Evolutionary conservation across 257 asterid species (phyloP).

Genomic region (Penstemon barbatus): DNA sequence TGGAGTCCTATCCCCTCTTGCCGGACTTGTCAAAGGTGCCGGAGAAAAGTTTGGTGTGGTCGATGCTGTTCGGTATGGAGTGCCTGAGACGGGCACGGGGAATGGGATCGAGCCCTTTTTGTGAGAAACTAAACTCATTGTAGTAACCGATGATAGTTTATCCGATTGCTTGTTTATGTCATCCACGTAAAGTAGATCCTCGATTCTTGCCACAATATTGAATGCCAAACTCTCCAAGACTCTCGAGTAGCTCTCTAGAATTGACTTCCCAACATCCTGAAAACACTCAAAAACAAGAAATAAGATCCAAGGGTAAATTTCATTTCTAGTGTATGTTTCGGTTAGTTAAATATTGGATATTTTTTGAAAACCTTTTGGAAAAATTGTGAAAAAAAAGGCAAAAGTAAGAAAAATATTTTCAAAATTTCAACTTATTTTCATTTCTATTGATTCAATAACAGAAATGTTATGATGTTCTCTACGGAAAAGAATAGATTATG

Average conservation of each 20-base stretch:
- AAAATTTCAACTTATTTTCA: too few relatives aligned
- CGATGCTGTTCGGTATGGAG: constrained; percentile 61
- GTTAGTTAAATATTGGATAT: too few relatives aligned
- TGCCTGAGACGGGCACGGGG: constrained; percentile 62
- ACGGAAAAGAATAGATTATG: background rate
- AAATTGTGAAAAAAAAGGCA: too few relatives aligned
- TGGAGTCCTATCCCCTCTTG: constrained; percentile 66
- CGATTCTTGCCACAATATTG: constrained; percentile 76
- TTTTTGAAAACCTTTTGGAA: too few relatives aligned
- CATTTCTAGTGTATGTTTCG: too few relatives aligned
- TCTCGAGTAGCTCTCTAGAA: constrained; percentile 95
- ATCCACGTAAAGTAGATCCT: constrained; percentile 83
- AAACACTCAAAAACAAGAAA: constrained; percentile 4
- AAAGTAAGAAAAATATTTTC: too few relatives aligned
- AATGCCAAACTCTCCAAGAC: constrained; percentile 91
- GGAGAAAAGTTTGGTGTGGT: constrained; percentile 70
- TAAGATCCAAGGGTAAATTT: background rate
- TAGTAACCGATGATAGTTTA: constrained; percentile 42
- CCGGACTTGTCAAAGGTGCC: constrained; percentile 48
- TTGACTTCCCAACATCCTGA: constrained; percentile 91
- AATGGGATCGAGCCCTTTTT: constrained; percentile 52
- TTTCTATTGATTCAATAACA: too few relatives aligned
- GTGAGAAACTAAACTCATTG: constrained; percentile 41
- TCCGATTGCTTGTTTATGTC: constrained; percentile 63
- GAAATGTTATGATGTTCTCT: too few relatives aligned